These are phyloP conservation scores for Diplodia scrobiculata DNA, from an alignment of 2,329 filamentous ascomycete genomes.

Conservation along the genomic window DNA sequence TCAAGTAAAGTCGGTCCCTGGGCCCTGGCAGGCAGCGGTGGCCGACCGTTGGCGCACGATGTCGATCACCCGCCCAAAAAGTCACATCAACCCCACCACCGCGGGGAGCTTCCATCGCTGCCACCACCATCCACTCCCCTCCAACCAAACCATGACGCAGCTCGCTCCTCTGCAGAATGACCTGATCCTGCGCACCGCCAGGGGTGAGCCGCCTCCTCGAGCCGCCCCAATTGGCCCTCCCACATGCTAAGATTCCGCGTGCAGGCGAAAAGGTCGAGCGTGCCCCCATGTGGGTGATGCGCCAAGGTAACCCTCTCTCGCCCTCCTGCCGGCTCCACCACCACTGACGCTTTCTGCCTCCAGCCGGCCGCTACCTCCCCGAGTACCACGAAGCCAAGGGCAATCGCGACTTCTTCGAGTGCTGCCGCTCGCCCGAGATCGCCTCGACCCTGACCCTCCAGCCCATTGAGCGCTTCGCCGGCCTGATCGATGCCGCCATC, in stretches of 20 bases:
- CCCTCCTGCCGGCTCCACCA: background rate
- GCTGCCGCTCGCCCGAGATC: conserved; percentile 89
- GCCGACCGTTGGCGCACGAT: background rate
- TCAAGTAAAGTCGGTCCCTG: background rate
- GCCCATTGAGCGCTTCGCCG: conserved; percentile 86
- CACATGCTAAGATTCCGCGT: conserved; percentile 10
- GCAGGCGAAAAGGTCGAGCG: conserved; percentile 86
- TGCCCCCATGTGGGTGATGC: conserved; percentile 98
- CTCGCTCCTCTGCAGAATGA: conserved; percentile 92
- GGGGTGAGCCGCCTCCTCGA: conserved; percentile 59
- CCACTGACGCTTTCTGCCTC: conserved; percentile 28
- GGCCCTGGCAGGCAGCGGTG: conserved; percentile 7
- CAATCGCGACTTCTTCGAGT: conserved; percentile 91
- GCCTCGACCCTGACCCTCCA: conserved; percentile 92
- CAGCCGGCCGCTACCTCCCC: conserved; percentile 93
- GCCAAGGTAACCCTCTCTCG: conserved; percentile 69
- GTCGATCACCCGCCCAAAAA: conserved; percentile 24
- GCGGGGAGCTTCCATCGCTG: conserved; percentile 8
- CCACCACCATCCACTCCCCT: background rate
- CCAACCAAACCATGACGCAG: conserved; percentile 57
- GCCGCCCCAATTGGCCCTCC: background rate
- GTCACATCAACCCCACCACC: conserved; percentile 24
- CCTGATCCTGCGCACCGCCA: conserved; percentile 82
- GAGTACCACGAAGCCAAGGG: conserved; percentile 98
- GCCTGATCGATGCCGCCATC: conserved; percentile 92